Evolutionary conservation across 306 rosid species (phyloP).

Genomic region (Cucumis hystrix): DNA sequence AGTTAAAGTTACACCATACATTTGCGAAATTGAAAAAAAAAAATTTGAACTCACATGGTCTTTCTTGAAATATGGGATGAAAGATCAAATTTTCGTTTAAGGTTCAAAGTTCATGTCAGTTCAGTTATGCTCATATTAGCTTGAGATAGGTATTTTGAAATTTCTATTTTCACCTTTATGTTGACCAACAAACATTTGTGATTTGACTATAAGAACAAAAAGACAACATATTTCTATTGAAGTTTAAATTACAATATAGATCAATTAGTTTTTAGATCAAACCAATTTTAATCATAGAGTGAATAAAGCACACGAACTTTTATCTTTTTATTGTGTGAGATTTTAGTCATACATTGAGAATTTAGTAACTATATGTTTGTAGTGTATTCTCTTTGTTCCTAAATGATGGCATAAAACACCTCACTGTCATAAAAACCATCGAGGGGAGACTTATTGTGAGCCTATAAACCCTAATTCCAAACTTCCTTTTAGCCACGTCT

Average conservation of each 20-base stretch:
- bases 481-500: constrained; percentile 13
- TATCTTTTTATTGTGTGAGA: neutral
- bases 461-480: constrained; percentile 26
- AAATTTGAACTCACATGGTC: too few species aligned
- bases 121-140: too few species aligned
- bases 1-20: too few species aligned
- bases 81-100: too few species aligned
- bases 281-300: neutral
- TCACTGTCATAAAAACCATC: constrained; percentile 15
- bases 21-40: too few species aligned
- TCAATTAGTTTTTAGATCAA: neutral
- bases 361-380: neutral
- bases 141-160: too few species aligned
- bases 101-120: too few species aligned
- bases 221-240: neutral
- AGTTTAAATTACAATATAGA: neutral
- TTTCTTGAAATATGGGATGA: too few species aligned
- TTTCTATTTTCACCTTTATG: too few species aligned
- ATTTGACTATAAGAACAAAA: too few species aligned
- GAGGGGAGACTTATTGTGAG: constrained; percentile 27
- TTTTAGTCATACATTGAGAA: neutral
- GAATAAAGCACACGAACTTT: neutral
- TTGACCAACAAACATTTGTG: too few species aligned
- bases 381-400: constrained; percentile 6
- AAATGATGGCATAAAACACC: constrained; percentile 28